Percentiles rank a stretch among this genome's conserved stretches.
These are phyloP conservation scores for Cryptococcus hybrid DNA, from an alignment of 1,284 basidiomycete genomes.

Conservation along the genomic window DNA sequence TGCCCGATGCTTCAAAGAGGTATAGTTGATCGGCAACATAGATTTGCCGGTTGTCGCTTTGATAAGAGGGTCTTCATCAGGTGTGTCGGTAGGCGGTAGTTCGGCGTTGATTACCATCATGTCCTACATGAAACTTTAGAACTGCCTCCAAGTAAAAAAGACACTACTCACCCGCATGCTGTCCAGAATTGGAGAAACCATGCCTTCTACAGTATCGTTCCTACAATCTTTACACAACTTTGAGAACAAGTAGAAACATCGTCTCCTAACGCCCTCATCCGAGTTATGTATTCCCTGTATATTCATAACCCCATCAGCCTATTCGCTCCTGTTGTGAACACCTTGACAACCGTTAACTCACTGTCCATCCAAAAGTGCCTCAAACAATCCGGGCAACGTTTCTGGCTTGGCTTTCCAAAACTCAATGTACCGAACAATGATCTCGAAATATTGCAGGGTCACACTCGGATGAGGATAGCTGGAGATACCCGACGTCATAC, in stretches of 20 bases:
- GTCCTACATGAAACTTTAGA: constrained; percentile 43
- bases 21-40: constrained; percentile 91
- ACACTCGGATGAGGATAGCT: constrained; percentile 84
- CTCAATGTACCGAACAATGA: constrained; percentile 84
- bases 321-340: not conserved
- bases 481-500: constrained; percentile 80
- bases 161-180: constrained; percentile 58
- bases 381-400: constrained; percentile 78
- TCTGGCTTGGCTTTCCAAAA: constrained; percentile 93
- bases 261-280: constrained; percentile 67
- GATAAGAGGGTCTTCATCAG: constrained; percentile 57
- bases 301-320: not conserved
- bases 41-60: constrained; percentile 68
- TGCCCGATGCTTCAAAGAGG: constrained; percentile 89
- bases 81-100: constrained; percentile 52
- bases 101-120: constrained; percentile 53
- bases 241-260: constrained; percentile 90
- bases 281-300: constrained; percentile 82
- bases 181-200: constrained; percentile 69
- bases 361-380: constrained; percentile 84
- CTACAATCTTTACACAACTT: constrained; percentile 86
- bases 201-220: constrained; percentile 71
- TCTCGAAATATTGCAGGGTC: constrained; percentile 93
- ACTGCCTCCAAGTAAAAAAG: not conserved
- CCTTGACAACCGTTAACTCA: constrained; percentile 38